Evolutionary conservation across 768 basidiomycete species (phyloP).

Genomic region (Lactarius indigo): DNA sequence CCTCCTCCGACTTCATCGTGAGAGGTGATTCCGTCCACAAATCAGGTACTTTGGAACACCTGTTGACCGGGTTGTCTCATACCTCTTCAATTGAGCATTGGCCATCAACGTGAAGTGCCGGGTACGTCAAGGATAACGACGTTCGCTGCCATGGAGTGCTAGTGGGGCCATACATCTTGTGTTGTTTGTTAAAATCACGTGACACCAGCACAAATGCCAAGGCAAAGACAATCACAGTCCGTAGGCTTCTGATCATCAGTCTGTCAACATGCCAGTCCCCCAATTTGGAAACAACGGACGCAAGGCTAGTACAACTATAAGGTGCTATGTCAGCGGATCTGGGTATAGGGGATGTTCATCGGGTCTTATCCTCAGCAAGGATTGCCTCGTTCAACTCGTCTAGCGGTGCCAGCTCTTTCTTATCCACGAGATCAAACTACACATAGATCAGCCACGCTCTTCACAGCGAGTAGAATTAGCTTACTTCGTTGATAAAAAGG

Average conservation of each 20-base stretch:
- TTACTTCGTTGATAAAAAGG: constrained; percentile 91
- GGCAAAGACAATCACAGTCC: background rate
- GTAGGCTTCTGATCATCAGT: background rate
- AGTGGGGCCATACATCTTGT: background rate
- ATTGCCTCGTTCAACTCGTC: constrained; percentile 96
- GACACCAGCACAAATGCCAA: background rate
- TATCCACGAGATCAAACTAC: constrained; percentile 91
- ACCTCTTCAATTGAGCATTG: background rate
- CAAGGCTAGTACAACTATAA: background rate
- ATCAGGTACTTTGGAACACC: background rate
- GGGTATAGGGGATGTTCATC: constrained; percentile 24
- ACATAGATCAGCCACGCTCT: constrained; percentile 8
- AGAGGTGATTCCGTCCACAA: background rate
- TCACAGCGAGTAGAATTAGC: constrained; percentile 24
- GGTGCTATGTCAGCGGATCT: background rate
- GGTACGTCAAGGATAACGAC: background rate
- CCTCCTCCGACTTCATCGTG: background rate
- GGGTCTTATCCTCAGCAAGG: constrained; percentile 50
- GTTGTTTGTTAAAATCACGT: background rate
- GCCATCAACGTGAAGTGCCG: background rate
- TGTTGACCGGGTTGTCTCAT: background rate
- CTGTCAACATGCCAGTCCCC: background rate
- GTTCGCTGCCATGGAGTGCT: too few species aligned
- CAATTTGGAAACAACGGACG: background rate
- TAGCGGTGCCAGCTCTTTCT: constrained; percentile 91